phyloP scores from a whole-genome alignment of 805 yeast species.

The Barnettozyma salicaria region DNA sequence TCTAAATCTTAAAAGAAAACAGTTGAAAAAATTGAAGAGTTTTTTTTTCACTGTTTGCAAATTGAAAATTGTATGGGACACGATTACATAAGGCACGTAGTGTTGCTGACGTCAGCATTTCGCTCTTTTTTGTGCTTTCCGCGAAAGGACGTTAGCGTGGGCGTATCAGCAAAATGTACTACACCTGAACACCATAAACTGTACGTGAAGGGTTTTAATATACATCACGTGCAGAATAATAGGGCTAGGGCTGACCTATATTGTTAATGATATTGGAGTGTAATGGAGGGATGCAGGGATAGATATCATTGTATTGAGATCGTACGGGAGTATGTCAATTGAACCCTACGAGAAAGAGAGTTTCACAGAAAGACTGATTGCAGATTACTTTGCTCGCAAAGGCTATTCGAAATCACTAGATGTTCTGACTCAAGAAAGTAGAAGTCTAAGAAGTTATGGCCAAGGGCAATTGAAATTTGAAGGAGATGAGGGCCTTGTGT shows the following conservation, averaged over 20 bases:
- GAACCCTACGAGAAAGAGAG: no score
- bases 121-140: no score
- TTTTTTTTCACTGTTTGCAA: slow-evolving; percentile 8
- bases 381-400: slow-evolving; percentile 50
- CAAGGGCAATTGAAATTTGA: no score
- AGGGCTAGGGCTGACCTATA: no score
- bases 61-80: background rate
- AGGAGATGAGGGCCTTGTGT: slow-evolving; percentile 12
- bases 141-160: no score
- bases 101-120: background rate
- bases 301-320: no score
- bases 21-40: slow-evolving; percentile 11
- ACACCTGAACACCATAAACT: background rate
- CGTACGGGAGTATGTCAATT: no score
- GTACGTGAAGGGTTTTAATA: no score
- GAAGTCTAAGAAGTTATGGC: no score
- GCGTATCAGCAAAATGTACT: background rate
- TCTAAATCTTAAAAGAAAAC: slow-evolving; percentile 6
- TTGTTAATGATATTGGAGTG: no score
- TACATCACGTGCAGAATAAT: no score
- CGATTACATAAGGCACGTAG: background rate
- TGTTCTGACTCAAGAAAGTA: background rate
- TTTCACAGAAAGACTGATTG: slow-evolving; percentile 38
- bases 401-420: slow-evolving; percentile 40
- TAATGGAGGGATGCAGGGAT: no score